Evolutionary conservation across 2,329 filamentous ascomycete species (phyloP).

Genomic region (Cordyceps fumosorosea): DNA sequence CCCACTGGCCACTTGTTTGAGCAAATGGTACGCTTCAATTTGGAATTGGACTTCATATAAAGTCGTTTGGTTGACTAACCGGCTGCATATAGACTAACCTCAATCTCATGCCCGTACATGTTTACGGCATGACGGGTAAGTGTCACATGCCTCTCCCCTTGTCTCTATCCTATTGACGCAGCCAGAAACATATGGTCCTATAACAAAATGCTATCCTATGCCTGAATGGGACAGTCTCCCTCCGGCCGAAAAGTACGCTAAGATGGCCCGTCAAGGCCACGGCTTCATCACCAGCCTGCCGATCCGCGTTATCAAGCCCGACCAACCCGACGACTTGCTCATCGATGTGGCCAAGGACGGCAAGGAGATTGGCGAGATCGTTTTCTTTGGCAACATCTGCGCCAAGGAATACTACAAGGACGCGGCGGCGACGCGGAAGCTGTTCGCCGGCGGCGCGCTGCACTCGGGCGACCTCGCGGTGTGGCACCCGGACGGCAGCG

Average conservation of each 20-base stretch:
- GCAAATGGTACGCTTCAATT: slow-evolving; percentile 61
- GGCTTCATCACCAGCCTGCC: slow-evolving; percentile 81
- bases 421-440: slow-evolving; percentile 71
- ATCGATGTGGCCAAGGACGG: slow-evolving; percentile 43
- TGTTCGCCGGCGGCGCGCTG: slow-evolving; percentile 79
- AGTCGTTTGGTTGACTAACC: background rate
- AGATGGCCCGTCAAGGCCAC: slow-evolving; percentile 92
- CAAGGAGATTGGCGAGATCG: slow-evolving; percentile 51
- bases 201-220: slow-evolving; percentile 88
- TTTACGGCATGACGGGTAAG: slow-evolving; percentile 67
- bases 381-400: slow-evolving; percentile 89
- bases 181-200: slow-evolving; percentile 85
- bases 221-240: slow-evolving; percentile 76
- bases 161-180: background rate
- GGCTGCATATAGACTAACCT: slow-evolving; percentile 40
- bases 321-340: slow-evolving; percentile 54
- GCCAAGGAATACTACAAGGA: slow-evolving; percentile 91
- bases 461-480: slow-evolving; percentile 92
- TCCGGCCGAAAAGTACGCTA: slow-evolving; percentile 69
- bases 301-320: slow-evolving; percentile 73
- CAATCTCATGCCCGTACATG: slow-evolving; percentile 86
- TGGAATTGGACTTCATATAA: background rate
- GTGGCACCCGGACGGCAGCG: slow-evolving; percentile 83
- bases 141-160: background rate
- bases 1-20: slow-evolving; percentile 88